Evolutionary conservation across 208 protist species (phyloP).

Genomic region (Crithidia bombi): DNA sequence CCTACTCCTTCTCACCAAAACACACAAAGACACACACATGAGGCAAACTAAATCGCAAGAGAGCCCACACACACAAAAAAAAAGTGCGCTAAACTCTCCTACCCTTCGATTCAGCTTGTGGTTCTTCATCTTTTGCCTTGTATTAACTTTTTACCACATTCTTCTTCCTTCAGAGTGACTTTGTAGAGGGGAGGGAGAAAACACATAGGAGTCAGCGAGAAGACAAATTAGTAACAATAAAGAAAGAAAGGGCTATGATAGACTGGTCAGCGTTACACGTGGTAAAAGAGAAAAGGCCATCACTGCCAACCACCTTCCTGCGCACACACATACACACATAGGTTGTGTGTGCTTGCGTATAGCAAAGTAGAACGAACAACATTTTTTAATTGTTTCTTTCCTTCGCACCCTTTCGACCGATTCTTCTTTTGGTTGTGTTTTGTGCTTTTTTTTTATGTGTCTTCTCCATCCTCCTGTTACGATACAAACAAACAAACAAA

Average conservation of each 20-base stretch:
- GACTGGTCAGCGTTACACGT: not conserved
- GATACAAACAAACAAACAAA: not conserved
- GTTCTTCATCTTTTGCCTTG: conserved; percentile 1
- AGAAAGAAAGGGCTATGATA: conserved; percentile 8
- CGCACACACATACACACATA: not conserved
- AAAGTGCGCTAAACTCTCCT: not conserved
- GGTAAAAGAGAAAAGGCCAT: not conserved
- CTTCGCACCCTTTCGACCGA: not conserved
- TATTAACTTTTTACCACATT: conserved; percentile 8
- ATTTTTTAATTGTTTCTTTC: conserved; percentile 8
- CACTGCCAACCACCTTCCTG: not conserved
- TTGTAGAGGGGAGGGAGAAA: conserved; percentile 4
- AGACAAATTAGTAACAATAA: conserved; percentile 6
- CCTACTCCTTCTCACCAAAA: no score
- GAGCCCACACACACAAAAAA: not conserved
- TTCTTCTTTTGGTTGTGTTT: not conserved
- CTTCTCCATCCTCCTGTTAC: no score
- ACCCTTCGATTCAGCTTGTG: not conserved
- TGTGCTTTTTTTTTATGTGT: no score
- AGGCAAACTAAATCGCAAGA: not conserved
- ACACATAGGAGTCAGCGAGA: not conserved
- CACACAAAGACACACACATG: not conserved
- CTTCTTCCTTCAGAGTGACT: not conserved
- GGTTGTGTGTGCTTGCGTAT: not conserved
- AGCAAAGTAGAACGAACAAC: not conserved